phyloP scores from a whole-genome alignment of 192 early-diverging fungal genomes.

The Cetraspora pellucida region DNA sequence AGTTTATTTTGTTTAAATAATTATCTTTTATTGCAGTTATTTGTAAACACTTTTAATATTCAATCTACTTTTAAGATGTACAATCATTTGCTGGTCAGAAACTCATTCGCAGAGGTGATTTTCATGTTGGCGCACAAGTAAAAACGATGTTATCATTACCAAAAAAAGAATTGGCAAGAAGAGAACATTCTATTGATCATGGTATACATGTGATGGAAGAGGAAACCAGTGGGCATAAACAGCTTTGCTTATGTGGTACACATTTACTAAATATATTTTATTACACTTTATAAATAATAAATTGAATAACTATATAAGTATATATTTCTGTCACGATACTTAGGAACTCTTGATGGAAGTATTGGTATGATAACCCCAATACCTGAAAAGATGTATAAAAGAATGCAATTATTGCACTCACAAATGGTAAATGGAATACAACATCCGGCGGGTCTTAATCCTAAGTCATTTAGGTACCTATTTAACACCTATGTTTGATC shows the following conservation, averaged over 20 bases:
- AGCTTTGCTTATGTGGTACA: slow-evolving; percentile 53
- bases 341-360: slow-evolving; percentile 71
- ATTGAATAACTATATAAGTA: background rate
- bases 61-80: slow-evolving; percentile 58
- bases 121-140: slow-evolving; percentile 79
- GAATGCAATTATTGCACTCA: slow-evolving; percentile 80
- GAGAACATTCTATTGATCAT: slow-evolving; percentile 17
- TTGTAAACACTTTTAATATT: slow-evolving; percentile 12
- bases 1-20: slow-evolving; percentile 35
- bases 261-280: background rate
- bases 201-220: slow-evolving; percentile 32
- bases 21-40: background rate
- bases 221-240: slow-evolving; percentile 36
- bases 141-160: slow-evolving; percentile 67
- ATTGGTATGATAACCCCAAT: slow-evolving; percentile 72
- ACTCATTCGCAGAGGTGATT: slow-evolving; percentile 88
- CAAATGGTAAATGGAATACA: slow-evolving; percentile 81
- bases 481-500: background rate
- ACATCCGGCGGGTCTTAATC: slow-evolving; percentile 89
- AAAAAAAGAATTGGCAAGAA: slow-evolving; percentile 32
- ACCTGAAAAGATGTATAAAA: slow-evolving; percentile 91
- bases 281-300: background rate
- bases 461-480: slow-evolving; percentile 79
- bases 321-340: background rate
- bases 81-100: slow-evolving; percentile 88